These are phyloP conservation scores for Aquilaria sinensis DNA, from an alignment of 345 rosid genomes.

Conservation along the genomic window DNA sequence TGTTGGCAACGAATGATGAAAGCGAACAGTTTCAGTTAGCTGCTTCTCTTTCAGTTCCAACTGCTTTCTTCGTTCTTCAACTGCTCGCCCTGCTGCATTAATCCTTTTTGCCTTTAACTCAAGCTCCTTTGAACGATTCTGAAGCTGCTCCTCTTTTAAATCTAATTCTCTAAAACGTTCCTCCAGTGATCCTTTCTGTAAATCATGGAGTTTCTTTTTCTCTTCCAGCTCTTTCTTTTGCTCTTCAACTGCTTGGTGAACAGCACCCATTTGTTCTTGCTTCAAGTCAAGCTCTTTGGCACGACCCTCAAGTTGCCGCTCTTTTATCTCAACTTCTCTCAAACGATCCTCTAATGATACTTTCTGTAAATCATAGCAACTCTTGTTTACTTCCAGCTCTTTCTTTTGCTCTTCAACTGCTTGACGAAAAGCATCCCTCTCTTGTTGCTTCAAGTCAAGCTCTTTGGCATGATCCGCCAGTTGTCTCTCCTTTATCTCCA, in stretches of 20 bases:
- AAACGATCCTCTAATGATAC: conserved; percentile 11
- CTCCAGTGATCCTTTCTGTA: conserved; percentile 10
- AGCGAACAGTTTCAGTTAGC: conserved; percentile 4
- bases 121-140: conserved; percentile 10
- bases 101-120: conserved; percentile 16
- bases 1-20: too few relatives aligned
- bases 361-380: conserved; percentile 9
- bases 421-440: conserved; percentile 13
- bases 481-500: background rate
- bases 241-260: conserved; percentile 13
- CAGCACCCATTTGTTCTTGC: conserved; percentile 15
- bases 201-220: conserved; percentile 17
- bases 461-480: conserved; percentile 14
- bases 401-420: conserved; percentile 16
- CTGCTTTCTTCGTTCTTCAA: conserved; percentile 14
- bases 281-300: conserved; percentile 17
- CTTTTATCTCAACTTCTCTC: conserved; percentile 9
- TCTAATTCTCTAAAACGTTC: conserved; percentile 14
- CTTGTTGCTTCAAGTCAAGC: conserved; percentile 16
- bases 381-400: conserved; percentile 19
- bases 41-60: conserved; percentile 16
- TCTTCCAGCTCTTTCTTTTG: conserved; percentile 14
- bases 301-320: conserved; percentile 4
- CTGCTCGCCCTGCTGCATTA: background rate
- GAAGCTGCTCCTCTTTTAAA: conserved; percentile 23